Evolutionary conservation across 2,329 filamentous ascomycete species (phyloP).

Genomic region (Xylaria arbuscula): DNA sequence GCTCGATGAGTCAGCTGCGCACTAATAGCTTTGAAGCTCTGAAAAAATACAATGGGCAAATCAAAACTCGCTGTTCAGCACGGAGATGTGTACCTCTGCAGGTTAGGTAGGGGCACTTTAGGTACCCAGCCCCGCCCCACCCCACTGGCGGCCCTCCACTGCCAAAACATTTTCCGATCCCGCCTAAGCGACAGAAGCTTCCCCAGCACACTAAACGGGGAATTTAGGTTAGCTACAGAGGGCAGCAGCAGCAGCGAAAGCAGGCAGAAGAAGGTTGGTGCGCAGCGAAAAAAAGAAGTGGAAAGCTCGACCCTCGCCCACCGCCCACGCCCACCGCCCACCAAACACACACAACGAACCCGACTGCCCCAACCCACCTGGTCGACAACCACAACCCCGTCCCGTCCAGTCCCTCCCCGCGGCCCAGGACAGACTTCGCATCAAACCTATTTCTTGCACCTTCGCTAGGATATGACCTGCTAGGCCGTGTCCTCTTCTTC

Average conservation of each 20-base stretch:
- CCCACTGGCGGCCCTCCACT: constrained; percentile 11
- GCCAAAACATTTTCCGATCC: constrained; percentile 27
- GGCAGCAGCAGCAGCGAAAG: not conserved
- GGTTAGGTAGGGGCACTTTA: too few relatives aligned
- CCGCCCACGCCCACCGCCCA: too few relatives aligned
- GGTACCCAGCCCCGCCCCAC: constrained; percentile 1
- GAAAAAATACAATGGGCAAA: constrained; percentile 37
- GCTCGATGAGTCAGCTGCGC: constrained; percentile 40
- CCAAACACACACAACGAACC: constrained; percentile 5
- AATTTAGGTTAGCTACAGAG: not conserved
- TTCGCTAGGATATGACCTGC: constrained; percentile 51
- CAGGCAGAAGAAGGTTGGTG: constrained; percentile 26
- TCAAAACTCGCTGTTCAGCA: constrained; percentile 23
- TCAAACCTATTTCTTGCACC: constrained; percentile 21
- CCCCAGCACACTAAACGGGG: not conserved
- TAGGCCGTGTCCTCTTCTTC: constrained; percentile 51
- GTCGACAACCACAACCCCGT: constrained; percentile 30
- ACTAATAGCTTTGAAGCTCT: constrained; percentile 34
- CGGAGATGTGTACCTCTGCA: too few relatives aligned
- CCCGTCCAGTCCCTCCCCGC: constrained; percentile 33
- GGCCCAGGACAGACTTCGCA: constrained; percentile 33
- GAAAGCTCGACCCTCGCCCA: constrained; percentile 10
- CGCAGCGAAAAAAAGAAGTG: constrained; percentile 27
- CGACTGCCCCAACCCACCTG: constrained; percentile 20
- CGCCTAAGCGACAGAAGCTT: constrained; percentile 31